These are phyloP conservation scores for Sisymbrium irio DNA, from an alignment of 345 rosid genomes.

Conservation along the genomic window DNA sequence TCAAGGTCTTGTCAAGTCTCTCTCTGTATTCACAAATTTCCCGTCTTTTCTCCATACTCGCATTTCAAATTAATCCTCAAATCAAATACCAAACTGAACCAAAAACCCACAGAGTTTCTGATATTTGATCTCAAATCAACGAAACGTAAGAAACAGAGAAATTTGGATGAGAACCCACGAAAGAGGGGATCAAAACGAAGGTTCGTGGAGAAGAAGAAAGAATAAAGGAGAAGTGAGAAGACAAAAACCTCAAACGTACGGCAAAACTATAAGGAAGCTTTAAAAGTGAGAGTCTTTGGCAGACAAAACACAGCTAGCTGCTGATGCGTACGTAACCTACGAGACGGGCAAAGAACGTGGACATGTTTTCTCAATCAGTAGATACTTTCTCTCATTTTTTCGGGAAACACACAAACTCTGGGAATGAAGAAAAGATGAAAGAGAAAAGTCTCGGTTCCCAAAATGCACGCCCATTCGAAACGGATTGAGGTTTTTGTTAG, in stretches of 20 bases:
- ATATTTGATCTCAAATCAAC: neutral
- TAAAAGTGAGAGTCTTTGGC: neutral
- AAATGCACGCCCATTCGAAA: slow-evolving; percentile 15
- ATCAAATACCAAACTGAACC: neutral
- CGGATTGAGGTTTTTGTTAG: slow-evolving; percentile 2
- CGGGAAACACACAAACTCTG: slow-evolving; percentile 15
- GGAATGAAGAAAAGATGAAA: neutral
- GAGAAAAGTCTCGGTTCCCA: neutral
- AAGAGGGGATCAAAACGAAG: neutral
- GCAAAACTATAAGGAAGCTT: neutral
- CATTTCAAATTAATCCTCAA: slow-evolving; percentile 9
- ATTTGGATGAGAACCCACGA: slow-evolving; percentile 10
- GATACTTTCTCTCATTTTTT: slow-evolving; percentile 34
- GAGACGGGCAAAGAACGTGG: slow-evolving; percentile 45
- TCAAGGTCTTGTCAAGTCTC: slow-evolving; percentile 68
- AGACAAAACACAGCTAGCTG: slow-evolving; percentile 31
- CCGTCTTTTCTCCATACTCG: slow-evolving; percentile 50
- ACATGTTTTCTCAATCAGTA: slow-evolving; percentile 4
- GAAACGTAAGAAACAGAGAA: neutral
- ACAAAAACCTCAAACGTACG: neutral
- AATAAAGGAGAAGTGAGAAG: neutral
- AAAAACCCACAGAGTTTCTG: neutral
- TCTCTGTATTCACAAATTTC: slow-evolving; percentile 65
- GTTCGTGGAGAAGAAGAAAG: neutral
- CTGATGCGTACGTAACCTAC: slow-evolving; percentile 38